phyloP scores from a whole-genome alignment of 2,329 filamentous ascomycete species.

The Pseudogymnoascus sp. region DNA sequence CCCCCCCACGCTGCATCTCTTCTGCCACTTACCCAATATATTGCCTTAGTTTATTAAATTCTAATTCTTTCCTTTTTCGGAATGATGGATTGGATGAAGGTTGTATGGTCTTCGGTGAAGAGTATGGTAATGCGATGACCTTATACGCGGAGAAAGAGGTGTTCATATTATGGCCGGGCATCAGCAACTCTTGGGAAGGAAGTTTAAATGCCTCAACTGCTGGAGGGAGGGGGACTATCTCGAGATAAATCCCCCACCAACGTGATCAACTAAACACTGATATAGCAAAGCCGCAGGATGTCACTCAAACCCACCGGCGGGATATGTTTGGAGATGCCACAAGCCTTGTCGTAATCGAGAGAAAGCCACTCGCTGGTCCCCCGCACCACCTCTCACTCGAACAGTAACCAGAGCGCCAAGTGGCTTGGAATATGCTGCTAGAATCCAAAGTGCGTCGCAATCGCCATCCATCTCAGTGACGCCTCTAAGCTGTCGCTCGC shows the following conservation, averaged over 20 bases:
- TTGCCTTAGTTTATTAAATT: not conserved
- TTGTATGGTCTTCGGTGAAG: no score
- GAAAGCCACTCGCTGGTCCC: not conserved
- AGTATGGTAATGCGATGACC: not conserved
- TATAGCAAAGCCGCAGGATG: no score
- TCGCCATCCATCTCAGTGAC: not conserved
- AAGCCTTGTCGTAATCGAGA: not conserved
- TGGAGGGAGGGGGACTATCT: no score
- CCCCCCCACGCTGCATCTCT: not conserved
- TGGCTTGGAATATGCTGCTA: not conserved
- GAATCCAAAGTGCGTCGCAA: not conserved
- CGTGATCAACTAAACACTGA: no score
- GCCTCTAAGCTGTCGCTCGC: no score
- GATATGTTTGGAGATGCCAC: not conserved
- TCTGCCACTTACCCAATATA: slow-evolving; percentile 19
- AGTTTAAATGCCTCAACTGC: not conserved
- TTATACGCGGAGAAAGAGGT: no score
- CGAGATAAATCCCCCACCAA: no score
- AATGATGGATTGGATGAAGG: not conserved
- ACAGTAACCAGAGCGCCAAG: not conserved
- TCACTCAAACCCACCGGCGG: not conserved
- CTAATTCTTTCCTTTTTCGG: not conserved
- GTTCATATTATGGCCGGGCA: no score
- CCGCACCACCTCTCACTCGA: no score
- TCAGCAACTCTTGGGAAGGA: no score